Conservation (phyloP, 169 alveolate genomes). For the Cryptosporidium sp. region DNA sequence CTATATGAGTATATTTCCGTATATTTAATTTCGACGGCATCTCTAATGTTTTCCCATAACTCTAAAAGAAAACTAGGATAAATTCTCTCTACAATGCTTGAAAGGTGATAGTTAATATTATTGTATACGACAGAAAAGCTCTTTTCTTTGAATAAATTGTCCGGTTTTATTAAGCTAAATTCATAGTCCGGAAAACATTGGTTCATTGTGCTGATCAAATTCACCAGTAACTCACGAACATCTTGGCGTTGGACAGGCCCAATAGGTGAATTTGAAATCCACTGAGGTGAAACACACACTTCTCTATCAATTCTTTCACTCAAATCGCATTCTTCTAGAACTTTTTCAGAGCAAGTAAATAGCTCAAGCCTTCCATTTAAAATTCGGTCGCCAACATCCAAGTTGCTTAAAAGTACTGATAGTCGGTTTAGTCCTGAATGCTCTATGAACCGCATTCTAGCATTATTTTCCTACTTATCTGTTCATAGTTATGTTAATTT, state of each 20-base stretch:
- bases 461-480: not conserved
- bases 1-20: slow-evolving; percentile 58
- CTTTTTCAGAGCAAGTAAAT: slow-evolving; percentile 74
- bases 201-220: slow-evolving; percentile 79
- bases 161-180: slow-evolving; percentile 81
- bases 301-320: slow-evolving; percentile 70
- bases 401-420: slow-evolving; percentile 74
- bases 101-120: slow-evolving; percentile 77
- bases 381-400: slow-evolving; percentile 82
- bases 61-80: slow-evolving; percentile 79
- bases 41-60: slow-evolving; percentile 76
- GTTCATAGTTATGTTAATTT: not conserved
- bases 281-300: slow-evolving; percentile 76
- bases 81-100: slow-evolving; percentile 78
- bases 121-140: slow-evolving; percentile 75
- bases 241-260: slow-evolving; percentile 74
- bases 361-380: slow-evolving; percentile 80
- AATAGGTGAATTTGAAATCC: slow-evolving; percentile 75
- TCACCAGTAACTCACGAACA: slow-evolving; percentile 77
- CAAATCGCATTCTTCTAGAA: slow-evolving; percentile 57
- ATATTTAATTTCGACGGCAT: slow-evolving; percentile 67
- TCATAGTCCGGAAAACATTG: slow-evolving; percentile 84
- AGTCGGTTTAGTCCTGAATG: slow-evolving; percentile 78
- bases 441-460: slow-evolving; percentile 79
- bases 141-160: slow-evolving; percentile 75